Percentiles rank a stretch among this genome's conserved stretches.
These are phyloP conservation scores for Penicillium cataractarum DNA, from an alignment of 495 filamentous ascomycete genomes.

Conservation along the genomic window DNA sequence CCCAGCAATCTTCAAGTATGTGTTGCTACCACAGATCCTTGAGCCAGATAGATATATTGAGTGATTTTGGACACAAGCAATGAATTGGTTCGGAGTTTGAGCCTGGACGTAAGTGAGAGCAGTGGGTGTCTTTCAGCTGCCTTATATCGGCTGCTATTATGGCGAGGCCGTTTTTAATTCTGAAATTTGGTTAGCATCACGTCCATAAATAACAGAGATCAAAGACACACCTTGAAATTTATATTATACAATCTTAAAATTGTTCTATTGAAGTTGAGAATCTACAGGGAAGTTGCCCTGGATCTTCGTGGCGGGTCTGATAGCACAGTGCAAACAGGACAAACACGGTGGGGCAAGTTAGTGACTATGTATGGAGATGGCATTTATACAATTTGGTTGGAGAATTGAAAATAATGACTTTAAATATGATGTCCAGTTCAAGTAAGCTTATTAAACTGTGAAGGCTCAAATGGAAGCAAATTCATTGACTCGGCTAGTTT, in stretches of 20 bases:
- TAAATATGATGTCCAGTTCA: too few species aligned
- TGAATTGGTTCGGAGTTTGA: not conserved
- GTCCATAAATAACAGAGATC: too few species aligned
- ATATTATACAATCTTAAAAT: not conserved
- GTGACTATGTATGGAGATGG: too few species aligned
- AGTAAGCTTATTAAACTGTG: too few species aligned
- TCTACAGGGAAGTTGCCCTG: not conserved
- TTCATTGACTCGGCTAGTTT: too few species aligned
- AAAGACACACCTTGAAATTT: not conserved
- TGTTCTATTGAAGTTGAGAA: not conserved
- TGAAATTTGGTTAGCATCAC: not conserved
- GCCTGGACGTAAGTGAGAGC: not conserved
- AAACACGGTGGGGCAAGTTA: too few species aligned
- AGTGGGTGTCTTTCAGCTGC: not conserved
- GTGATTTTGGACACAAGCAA: not conserved
- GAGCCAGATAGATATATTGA: not conserved
- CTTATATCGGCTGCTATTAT: not conserved
- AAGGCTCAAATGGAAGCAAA: too few species aligned
- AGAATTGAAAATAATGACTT: too few species aligned
- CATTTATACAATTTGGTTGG: too few species aligned
- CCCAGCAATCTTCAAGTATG: not conserved
- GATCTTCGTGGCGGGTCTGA: not conserved
- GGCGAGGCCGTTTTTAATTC: not conserved
- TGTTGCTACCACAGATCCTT: not conserved
- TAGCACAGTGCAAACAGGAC: slow-evolving; percentile 1